phyloP scores from a whole-genome alignment of 208 protist species.

The Trypanosoma cruzi region DNA sequence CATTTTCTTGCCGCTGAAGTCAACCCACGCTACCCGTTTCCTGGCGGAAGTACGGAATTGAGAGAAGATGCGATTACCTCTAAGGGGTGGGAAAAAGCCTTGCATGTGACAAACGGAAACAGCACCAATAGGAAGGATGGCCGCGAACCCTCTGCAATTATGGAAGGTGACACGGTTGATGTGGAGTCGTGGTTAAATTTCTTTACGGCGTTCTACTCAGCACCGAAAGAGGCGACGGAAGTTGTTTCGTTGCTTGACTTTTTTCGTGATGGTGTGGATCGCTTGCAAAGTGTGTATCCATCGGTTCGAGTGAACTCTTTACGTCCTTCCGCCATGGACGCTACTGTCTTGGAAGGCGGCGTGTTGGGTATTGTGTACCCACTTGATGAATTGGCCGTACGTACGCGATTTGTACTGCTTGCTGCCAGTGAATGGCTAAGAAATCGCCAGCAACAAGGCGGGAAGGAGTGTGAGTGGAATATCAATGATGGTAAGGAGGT shows the following conservation, averaged over 20 bases:
- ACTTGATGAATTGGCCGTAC: constrained; percentile 36
- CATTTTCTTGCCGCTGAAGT: constrained; percentile 19
- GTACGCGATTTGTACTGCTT: constrained; percentile 34
- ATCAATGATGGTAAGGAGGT: not conserved
- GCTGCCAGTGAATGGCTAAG: constrained; percentile 13
- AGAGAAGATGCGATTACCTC: not conserved
- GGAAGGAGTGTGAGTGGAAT: not conserved
- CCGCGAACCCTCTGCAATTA: not conserved
- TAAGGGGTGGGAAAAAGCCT: not conserved
- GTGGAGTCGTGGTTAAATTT: not conserved
- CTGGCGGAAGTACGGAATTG: not conserved
- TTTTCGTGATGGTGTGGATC: constrained; percentile 4
- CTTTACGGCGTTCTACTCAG: not conserved
- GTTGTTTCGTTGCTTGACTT: constrained; percentile 12
- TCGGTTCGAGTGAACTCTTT: constrained; percentile 16
- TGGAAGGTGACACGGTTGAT: not conserved
- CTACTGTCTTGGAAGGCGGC: not conserved
- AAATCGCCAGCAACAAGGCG: not conserved
- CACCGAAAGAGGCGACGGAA: not conserved
- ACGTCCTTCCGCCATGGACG: not conserved
- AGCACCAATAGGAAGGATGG: not conserved
- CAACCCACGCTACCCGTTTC: constrained; percentile 28
- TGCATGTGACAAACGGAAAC: not conserved
- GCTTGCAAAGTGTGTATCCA: constrained; percentile 21
- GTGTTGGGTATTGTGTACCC: constrained; percentile 20